Base-by-base conservation (phyloP, 2,329 filamentous ascomycete species). In the Aspergillus spinulosporus region DNA sequence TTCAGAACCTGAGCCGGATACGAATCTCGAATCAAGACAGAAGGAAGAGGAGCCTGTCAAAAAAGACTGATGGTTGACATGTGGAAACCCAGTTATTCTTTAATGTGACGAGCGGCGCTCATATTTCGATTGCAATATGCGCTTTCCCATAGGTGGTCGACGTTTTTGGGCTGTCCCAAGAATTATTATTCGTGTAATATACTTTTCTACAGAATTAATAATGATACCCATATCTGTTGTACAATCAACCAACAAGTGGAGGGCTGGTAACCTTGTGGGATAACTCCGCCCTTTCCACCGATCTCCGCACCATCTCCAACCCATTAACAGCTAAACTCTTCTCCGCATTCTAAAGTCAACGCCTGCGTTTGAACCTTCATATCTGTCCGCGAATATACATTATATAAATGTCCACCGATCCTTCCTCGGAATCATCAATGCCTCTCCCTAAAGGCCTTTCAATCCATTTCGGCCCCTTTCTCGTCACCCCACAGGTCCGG, bases 391-490 rank as follows among this genome's bases (percentile, higher is more conserved):
- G 44, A 4, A 21, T 28, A 51, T 14, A 0, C 2, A 26, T 32
- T 4, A 15, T 14, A 53, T 32, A 53, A 21, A 49, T 49, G 39
- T 49, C 40, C 26, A 28, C 26, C 15, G 14, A 43, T 21, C 21
- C 31, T 15, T 8, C 11, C 14, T 9, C 12, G 9, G 21, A 32
- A 37, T 8, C 43, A 43, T n/a, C 32, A 11, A 65, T 64, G 60
- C 49, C 56, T 51, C 48, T 48, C 32, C 48, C 48, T 36, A 49
- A 65, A 39, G 70, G 67, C 39, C 70, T 72, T 12, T 68, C 68
- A 43, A 77, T 93, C 64, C 80, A 85, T 68, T 94, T 95, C 68
- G 90, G 90, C 11, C 82, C 86, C 6, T 92, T 89, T 68, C 79
- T 89, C 57, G 88, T 95, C 53, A 89, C 89, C 9, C 79, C 84